phyloP scores from a whole-genome alignment of 192 early-diverging fungal species.

The Pilaira anomala region DNA sequence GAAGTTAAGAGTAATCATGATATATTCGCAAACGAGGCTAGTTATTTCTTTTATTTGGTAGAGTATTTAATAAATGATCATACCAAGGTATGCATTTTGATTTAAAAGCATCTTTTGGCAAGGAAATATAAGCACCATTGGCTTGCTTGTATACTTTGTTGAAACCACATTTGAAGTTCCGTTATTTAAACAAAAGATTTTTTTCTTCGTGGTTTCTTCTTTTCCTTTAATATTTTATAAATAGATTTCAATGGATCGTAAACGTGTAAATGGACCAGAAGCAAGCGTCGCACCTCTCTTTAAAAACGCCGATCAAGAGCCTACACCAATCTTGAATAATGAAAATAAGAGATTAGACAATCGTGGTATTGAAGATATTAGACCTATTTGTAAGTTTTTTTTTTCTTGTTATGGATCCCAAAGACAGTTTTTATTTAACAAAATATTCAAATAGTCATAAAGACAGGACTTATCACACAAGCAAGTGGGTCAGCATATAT shows the following conservation, averaged over 20 bases:
- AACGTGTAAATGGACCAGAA: slow-evolving; percentile 54
- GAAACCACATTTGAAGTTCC: too few species aligned
- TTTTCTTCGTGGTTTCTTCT: too few species aligned
- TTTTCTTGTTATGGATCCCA: not conserved
- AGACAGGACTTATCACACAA: slow-evolving; percentile 66
- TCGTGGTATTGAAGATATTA: slow-evolving; percentile 49
- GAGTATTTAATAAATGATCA: too few species aligned
- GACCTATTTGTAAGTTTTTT: slow-evolving; percentile 50
- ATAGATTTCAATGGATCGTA: slow-evolving; percentile 40
- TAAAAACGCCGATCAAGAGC: slow-evolving; percentile 36
- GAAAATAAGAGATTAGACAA: slow-evolving; percentile 40
- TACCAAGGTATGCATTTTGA: too few species aligned
- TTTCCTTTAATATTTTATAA: not conserved
- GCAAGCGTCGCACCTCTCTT: slow-evolving; percentile 47
- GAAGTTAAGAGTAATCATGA: too few species aligned
- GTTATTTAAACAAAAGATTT: too few species aligned
- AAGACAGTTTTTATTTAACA: slow-evolving; percentile 54
- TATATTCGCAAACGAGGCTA: too few species aligned
- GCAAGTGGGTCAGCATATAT: slow-evolving; percentile 78
- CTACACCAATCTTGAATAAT: slow-evolving; percentile 21
- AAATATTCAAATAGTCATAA: slow-evolving; percentile 65
- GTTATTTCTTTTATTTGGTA: too few species aligned
- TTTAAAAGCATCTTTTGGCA: too few species aligned
- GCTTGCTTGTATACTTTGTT: too few species aligned
- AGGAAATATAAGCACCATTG: too few species aligned